Evolutionary conservation across 1,284 basidiomycete species (phyloP), one percentile per base, ranked within the genome.

Genomic region (Amylostereum chailletii): DNA sequence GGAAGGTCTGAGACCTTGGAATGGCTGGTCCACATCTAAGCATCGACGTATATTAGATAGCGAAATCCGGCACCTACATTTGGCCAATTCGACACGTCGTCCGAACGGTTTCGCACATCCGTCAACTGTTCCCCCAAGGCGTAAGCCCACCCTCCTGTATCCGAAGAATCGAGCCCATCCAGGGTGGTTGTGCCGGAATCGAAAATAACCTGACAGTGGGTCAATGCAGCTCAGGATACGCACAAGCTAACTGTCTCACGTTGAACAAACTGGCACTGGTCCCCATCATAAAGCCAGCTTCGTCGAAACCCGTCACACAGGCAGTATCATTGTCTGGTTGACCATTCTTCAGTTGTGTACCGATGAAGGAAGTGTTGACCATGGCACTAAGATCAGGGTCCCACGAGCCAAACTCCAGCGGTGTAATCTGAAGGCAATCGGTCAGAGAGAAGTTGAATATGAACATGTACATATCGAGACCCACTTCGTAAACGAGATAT

Each of bases 71-170:
- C 26, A 54, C 71, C 54, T 51, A 72, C 72, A 50, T 71, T 84
- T 1, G 83, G 82, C 81, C 81, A 84, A 56, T 81, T 81, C 6
- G 82, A 82, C 26, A 83, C 79, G 61, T 81, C 76, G 45, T 81
- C 71, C 2, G 71, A 71, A 44, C 75, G 69, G 19, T 76, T 78
- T 8, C 73, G 70, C 2, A 81, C 72, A 42, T 67, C 66, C 9
- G 58, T 60, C 11, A 82, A 62, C 56, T 79, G 74, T 0, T 73
- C 62, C 4, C 65, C 62, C 3, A 83, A 62, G 29, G 77, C 62
- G 47, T 74, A 73, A 36, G 80, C 58, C 29, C 74, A 47, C 5
- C 65, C 69, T 31, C 65, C 59, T 3, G 67, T 65, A 34, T 77
- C 69, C 4, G 55, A 59, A 1, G 53, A 34, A 7, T 66, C 66